phyloP scores from a whole-genome alignment of 2,329 filamentous ascomycete species.

The Cladosporium sp. region DNA sequence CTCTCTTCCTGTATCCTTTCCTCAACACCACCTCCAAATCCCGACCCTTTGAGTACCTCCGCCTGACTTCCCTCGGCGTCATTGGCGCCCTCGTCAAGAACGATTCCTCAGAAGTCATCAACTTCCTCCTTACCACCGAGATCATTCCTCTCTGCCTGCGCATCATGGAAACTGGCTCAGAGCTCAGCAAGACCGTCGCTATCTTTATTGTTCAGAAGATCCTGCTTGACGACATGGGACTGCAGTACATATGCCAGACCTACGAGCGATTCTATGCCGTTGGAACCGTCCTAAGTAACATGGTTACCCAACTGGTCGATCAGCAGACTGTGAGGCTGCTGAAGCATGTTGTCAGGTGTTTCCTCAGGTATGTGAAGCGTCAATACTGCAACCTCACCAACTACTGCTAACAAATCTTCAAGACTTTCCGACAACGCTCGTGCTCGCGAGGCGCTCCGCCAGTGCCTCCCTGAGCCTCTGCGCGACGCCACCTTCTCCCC shows the following conservation, averaged over 20 bases:
- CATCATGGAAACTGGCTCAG: conserved; percentile 98
- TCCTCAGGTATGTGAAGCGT: conserved; percentile 56
- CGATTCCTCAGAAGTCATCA: conserved; percentile 96
- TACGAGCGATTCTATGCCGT: conserved; percentile 98
- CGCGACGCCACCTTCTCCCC: conserved; percentile 95
- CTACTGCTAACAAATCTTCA: conserved; percentile 14
- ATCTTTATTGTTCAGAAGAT: conserved; percentile 99
- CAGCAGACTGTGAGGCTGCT: conserved; percentile 92
- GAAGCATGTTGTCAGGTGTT: conserved; percentile 96
- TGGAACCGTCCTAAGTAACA: conserved; percentile 94
- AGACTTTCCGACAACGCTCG: conserved; percentile 94
- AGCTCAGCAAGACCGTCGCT: conserved; percentile 96
- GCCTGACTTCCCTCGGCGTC: conserved; percentile 89
- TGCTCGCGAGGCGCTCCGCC: conserved; percentile 85
- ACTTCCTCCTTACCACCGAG: conserved; percentile 95
- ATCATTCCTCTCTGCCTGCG: conserved; percentile 96
- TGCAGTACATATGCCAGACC: conserved; percentile 97
- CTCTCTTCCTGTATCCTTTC: conserved; percentile 95
- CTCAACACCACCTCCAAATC: conserved; percentile 98
- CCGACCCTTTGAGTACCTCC: conserved; percentile 92
- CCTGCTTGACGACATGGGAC: conserved; percentile 86
- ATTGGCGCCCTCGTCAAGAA: conserved; percentile 98
- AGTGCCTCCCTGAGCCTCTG: conserved; percentile 97
- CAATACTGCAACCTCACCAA: background rate
- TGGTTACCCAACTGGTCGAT: conserved; percentile 96